These are phyloP conservation scores for Drosera capensis DNA, from an alignment of 148 eudicot species.

Conservation along the genomic window DNA sequence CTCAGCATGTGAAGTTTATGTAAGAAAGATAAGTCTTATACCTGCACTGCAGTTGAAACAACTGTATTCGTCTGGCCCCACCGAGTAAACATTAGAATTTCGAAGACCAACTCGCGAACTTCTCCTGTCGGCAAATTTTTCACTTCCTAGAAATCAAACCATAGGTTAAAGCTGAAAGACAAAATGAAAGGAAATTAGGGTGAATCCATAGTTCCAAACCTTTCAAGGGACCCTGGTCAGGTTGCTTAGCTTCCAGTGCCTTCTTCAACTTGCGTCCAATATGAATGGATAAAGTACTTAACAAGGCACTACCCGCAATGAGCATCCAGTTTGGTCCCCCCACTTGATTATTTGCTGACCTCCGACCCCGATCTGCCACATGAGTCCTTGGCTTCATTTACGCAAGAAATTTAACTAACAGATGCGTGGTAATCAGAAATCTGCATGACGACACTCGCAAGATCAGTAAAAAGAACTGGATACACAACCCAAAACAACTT, in stretches of 20 bases:
- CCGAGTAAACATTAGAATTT: slow-evolving; percentile 45
- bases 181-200: neutral
- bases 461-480: no score
- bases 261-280: slow-evolving; percentile 84
- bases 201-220: slow-evolving; percentile 14
- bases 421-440: no score
- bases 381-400: slow-evolving; percentile 60
- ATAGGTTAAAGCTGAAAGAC: neutral
- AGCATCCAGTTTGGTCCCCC: slow-evolving; percentile 85
- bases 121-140: slow-evolving; percentile 31
- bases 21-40: slow-evolving; percentile 1
- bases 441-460: no score
- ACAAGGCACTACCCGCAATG: slow-evolving; percentile 81
- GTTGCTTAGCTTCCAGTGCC: slow-evolving; percentile 55
- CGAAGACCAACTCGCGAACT: slow-evolving; percentile 32
- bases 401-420: no score
- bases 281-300: slow-evolving; percentile 78
- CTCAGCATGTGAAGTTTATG: neutral
- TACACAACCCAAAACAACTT: no score
- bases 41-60: slow-evolving; percentile 54
- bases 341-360: slow-evolving; percentile 31
- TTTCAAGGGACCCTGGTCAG: slow-evolving; percentile 25
- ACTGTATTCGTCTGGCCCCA: slow-evolving; percentile 45
- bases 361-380: slow-evolving; percentile 31
- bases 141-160: slow-evolving; percentile 23